These are phyloP conservation scores for Hansenula lynferdii DNA, from an alignment of 1,139 yeast genomes.

Conservation along the genomic window DNA sequence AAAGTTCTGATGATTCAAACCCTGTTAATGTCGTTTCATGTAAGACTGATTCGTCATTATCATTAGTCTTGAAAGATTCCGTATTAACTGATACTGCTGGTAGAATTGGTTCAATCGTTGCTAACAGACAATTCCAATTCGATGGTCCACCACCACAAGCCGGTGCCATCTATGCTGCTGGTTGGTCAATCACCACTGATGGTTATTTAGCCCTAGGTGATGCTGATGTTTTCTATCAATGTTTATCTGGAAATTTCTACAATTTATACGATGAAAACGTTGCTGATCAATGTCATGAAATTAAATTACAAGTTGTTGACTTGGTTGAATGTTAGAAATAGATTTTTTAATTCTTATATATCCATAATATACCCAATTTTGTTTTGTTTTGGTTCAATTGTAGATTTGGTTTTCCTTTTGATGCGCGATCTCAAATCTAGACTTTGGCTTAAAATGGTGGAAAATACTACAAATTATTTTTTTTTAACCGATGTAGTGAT, in stretches of 20 bases:
- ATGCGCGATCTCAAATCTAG: no score
- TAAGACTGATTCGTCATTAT: constrained; percentile 41
- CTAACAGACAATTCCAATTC: constrained; percentile 82
- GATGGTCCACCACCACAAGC: constrained; percentile 92
- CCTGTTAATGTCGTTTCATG: constrained; percentile 37
- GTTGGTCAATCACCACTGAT: constrained; percentile 64
- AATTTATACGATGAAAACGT: constrained; percentile 68
- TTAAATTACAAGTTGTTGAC: constrained; percentile 56
- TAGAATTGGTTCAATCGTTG: constrained; percentile 77
- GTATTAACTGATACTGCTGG: constrained; percentile 55
- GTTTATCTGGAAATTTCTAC: constrained; percentile 75
- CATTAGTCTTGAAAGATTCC: constrained; percentile 47
- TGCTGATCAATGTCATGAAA: constrained; percentile 61
- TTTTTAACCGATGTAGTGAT: no score
- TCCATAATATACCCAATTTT: no score
- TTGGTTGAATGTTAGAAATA: constrained; percentile 47
- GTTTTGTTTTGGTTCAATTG: no score
- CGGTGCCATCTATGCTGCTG: constrained; percentile 79
- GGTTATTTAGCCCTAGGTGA: constrained; percentile 69
- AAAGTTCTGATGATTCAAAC: constrained; percentile 21
- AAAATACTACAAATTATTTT: background rate
- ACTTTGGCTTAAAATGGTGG: background rate
- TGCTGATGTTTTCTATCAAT: constrained; percentile 62
- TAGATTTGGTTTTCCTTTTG: no score
- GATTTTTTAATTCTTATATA: background rate